Base-by-base conservation (phyloP, 1,139 yeast species). In the Insectozyma bohioensis region DNA sequence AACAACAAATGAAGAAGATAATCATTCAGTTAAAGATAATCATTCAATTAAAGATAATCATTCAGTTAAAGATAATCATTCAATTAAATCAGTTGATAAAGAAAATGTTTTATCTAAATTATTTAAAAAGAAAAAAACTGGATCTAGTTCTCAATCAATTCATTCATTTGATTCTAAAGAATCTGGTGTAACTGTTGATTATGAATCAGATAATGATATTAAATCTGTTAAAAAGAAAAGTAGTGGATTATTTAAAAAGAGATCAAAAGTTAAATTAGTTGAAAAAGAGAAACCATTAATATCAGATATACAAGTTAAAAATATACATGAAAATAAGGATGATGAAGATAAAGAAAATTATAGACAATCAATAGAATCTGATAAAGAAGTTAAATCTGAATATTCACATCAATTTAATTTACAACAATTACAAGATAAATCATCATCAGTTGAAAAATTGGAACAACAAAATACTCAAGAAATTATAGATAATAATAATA, bases 51-150 rank as follows among this genome's bases (percentile, higher is more conserved):
- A n/a, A n/a, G n/a, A n/a, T n/a, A n/a, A n/a, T n/a, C n/a, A n/a
- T n/a, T n/a, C n/a, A n/a, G n/a, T n/a, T n/a, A n/a, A n/a, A n/a
- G 36, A 35, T 18, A 17, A 18, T 12, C 20, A 30, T 13, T 29
- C 42, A 7, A 31, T 34, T 15, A 30, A 32, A 20, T 26, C 34
- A 6, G 20, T 35, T 4, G 61, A 63, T 3, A 64, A 65, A 43
- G 74, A 67, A 38, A 70, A 65, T 39, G 66, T 68, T 35, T 64
- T 71, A 12, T 48, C 67, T 16, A 68, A 67, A 42, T 56, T 71
- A 18, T 71, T 71, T 57, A 68, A 66, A 48, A 63, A 67, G 51
- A 68, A 66, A 41, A 23, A 11, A 35, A 49, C 58, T 6, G 24
- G 30, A 16, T 20, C 37, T 6, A 30, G 33, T 12, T 16, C 34